A percentile compares a stretch with the other conserved stretches of the same genome.
Evolutionary conservation across 768 basidiomycete genomes (phyloP).

Genomic region (Phaffia australis): DNA sequence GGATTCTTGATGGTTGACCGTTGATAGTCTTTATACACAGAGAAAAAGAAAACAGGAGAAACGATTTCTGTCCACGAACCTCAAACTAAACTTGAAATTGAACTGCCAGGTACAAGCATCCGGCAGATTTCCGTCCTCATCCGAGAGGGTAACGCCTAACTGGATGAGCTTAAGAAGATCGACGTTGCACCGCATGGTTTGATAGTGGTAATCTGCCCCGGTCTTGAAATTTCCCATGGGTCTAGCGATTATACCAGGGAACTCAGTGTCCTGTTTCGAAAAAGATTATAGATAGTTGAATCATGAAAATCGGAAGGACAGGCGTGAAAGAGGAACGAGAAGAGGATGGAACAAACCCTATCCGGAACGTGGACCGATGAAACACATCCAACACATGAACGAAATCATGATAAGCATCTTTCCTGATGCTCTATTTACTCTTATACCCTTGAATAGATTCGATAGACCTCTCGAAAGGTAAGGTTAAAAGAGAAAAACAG

Average conservation of each 20-base stretch:
- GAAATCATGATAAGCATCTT: too few relatives aligned
- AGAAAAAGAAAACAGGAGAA: not conserved
- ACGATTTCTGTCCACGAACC: conserved; percentile 45
- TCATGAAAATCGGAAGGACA: not conserved
- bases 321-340: not conserved
- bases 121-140: conserved; percentile 85
- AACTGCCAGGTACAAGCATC: conserved; percentile 98
- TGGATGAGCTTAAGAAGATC: conserved; percentile 97
- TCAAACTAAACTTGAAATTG: conserved; percentile 86
- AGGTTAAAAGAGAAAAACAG: not conserved
- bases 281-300: conserved; percentile 33
- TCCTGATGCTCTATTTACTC: too few relatives aligned
- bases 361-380: not conserved
- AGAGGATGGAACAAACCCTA: not conserved
- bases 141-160: conserved; percentile 85
- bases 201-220: conserved; percentile 96
- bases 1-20: not conserved
- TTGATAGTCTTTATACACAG: not conserved
- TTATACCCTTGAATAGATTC: not conserved
- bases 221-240: conserved; percentile 95
- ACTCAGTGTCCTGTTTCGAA: conserved; percentile 77
- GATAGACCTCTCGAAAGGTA: not conserved
- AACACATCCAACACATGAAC: not conserved
- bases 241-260: conserved; percentile 93
- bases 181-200: conserved; percentile 99